These are phyloP conservation scores for Gossypium herbaceum DNA, from an alignment of 345 rosid species.

Conservation along the genomic window DNA sequence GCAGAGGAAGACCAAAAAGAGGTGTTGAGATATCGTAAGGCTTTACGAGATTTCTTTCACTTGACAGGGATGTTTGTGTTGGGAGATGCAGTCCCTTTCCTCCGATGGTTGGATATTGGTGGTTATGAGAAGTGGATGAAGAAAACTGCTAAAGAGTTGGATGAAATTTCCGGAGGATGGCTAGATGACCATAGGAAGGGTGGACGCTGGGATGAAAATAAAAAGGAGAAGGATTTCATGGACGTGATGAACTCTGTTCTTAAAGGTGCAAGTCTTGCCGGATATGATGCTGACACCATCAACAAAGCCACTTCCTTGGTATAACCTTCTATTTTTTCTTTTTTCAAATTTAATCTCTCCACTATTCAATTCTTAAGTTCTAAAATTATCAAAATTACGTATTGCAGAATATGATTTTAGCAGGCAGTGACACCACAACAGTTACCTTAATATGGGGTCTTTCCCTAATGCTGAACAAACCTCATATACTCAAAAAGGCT, in stretches of 20 bases:
- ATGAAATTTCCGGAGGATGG: constrained; percentile 20
- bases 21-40: constrained; percentile 16
- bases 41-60: constrained; percentile 19
- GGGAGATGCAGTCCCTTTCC: constrained; percentile 30
- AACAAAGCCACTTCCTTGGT: constrained; percentile 34
- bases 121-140: constrained; percentile 39
- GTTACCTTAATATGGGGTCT: constrained; percentile 23
- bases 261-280: constrained; percentile 12
- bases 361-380: neutral
- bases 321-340: neutral
- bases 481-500: neutral
- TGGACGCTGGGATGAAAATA: neutral
- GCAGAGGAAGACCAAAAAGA: constrained; percentile 11
- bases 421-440: constrained; percentile 24
- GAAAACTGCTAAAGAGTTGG: constrained; percentile 26
- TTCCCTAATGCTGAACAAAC: constrained; percentile 23
- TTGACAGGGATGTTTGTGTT: constrained; percentile 21
- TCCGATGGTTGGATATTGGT: constrained; percentile 36
- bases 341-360: too few relatives aligned
- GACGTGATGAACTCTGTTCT: constrained; percentile 26
- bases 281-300: constrained; percentile 31
- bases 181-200: constrained; percentile 22
- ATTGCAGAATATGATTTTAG: constrained; percentile 24
- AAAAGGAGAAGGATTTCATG: constrained; percentile 29
- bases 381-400: too few relatives aligned